Base-by-base conservation (phyloP, 169 alveolate species). In the Eimeria falciformis region DNA sequence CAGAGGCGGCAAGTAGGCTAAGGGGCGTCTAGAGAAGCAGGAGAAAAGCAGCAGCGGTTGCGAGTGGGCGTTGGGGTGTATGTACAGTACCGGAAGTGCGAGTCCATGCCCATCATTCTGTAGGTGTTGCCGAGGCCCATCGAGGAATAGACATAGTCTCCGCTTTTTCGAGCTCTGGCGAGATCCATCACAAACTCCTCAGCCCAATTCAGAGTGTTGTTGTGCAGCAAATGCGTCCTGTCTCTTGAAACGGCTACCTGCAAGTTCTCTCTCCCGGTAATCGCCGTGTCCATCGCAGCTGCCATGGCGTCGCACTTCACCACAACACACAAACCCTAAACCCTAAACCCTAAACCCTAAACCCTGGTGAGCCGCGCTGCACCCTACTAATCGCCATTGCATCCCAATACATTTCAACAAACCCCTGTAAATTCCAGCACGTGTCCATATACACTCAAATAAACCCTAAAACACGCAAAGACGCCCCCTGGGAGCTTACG, bases 181-280 rank as follows among this genome's bases (percentile, higher is more conserved):
- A 96, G 62, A 79, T 96, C 97, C 37, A 93, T 86, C 5, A 96
- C 88, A 86, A 95, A 94, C 21, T 95, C 95, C 78, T 95, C 94
- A 7, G 88, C 91, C 93, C 92, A 79, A 27, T 69, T 43, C 56
- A 43, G 66, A 21, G 92, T 69, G 45, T 40, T 62, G 92, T 66
- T 66, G 75, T 50, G 92, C 53, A 6, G n/a, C 77, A 86, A 29
- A 65, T 68, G 78, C 43, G 55, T 46, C 21, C 33, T 68, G 75
- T 86, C 92, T 23, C 90, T 18, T 11, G 45, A 11, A 7, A 69
- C 81, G 6, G 81, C 81, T 27, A 69, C 45, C 81, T 69, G 33
- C 81, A 69, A 27, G 7, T 27, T 69, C 14, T 69, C 81, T 23
- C 81, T 11, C 9, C 81, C 81, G 25, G 55, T 21, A 29, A 86